Conservation (phyloP, 805 yeast genomes). For the Candida berthetii region DNA sequence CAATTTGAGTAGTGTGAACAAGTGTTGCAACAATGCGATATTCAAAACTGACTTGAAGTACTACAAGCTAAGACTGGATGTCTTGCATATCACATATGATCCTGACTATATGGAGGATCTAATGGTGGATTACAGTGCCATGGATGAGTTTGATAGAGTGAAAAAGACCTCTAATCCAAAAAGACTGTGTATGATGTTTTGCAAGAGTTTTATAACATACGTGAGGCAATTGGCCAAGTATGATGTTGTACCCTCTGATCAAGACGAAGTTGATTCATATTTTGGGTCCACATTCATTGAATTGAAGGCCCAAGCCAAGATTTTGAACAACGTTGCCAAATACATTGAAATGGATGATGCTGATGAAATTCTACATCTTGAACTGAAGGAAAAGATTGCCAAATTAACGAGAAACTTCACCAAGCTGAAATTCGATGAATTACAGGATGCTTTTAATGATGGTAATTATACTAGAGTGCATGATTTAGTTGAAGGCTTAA, state of each 20-base stretch:
- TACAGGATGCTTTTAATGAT: slow-evolving; percentile 10
- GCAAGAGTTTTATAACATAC: neutral
- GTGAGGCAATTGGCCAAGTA: neutral
- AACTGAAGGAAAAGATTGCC: slow-evolving; percentile 5
- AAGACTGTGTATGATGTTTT: neutral
- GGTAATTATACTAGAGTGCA: slow-evolving; percentile 16
- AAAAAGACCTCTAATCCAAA: slow-evolving; percentile 16
- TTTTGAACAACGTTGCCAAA: slow-evolving; percentile 11
- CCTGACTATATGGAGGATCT: slow-evolving; percentile 8
- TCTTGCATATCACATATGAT: slow-evolving; percentile 10
- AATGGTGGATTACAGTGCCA: slow-evolving; percentile 10
- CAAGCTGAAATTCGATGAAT: slow-evolving; percentile 12
- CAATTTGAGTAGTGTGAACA: slow-evolving; percentile 6
- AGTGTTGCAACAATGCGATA: slow-evolving; percentile 4
- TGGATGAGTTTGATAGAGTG: slow-evolving; percentile 6
- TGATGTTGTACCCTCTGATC: neutral
- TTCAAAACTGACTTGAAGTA: slow-evolving; percentile 6
- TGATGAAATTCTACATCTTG: slow-evolving; percentile 8
- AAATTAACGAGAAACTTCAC: slow-evolving; percentile 10
- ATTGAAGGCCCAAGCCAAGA: slow-evolving; percentile 12
- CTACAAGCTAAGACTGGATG: slow-evolving; percentile 8
- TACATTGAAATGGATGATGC: slow-evolving; percentile 15
- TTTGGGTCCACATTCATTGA: neutral
- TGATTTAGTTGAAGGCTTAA: slow-evolving; percentile 17
- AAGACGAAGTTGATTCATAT: neutral